Evolutionary conservation across 2,329 filamentous ascomycete genomes (phyloP), one percentile per base, ranked within the genome.

Genomic region (Fusarium chuoi): DNA sequence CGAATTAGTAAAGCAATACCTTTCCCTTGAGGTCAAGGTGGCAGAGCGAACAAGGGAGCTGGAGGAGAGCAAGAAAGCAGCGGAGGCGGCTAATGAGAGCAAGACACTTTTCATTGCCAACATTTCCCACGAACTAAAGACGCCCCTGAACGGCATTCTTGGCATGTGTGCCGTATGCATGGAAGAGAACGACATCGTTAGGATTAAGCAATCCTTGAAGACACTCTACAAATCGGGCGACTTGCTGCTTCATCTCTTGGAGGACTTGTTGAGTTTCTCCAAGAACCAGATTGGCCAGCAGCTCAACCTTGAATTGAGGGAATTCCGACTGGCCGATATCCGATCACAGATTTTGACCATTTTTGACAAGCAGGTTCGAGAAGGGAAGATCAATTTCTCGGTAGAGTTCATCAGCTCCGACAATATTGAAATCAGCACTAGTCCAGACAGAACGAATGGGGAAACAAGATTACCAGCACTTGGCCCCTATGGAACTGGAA

Each of bases 51-150:
- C 95, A 1, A 89, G 89, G 41, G 93, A 98, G 81, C 86, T 98
- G 2, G 94, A 97, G 79, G 90, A 94, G 70, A 97, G 93, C 84
- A 98, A 98, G 81, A 94, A 94, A 83, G 94, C 94, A 3, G 95
- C 95, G 3, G 95, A 98, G 82, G 93, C 94, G n/a, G 95, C 95
- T 7, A 98, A 98, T 77, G 94, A 98, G 83, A 97, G 94, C 86
- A 99, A 99, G 84, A 98, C 96, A 0, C 87, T 98, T 14, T 98
- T 98, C 84, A 97, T 99, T 72, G 96, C 96, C 24, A 98, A 98
- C 78, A 98, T 98, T 57, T 92, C 90, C 2, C 90, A 92, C 76
- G 90, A 98, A 81, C 87, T 99, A 41, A 97, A 98, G 80, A 99
- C 96, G 3, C 96, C 96, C 0, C 87, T 98, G 65, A 98, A 98